Percentiles rank a stretch among this genome's conserved stretches.
phyloP scores from a whole-genome alignment of 1,284 basidiomycete species.

The Chalciporus piperatoides region DNA sequence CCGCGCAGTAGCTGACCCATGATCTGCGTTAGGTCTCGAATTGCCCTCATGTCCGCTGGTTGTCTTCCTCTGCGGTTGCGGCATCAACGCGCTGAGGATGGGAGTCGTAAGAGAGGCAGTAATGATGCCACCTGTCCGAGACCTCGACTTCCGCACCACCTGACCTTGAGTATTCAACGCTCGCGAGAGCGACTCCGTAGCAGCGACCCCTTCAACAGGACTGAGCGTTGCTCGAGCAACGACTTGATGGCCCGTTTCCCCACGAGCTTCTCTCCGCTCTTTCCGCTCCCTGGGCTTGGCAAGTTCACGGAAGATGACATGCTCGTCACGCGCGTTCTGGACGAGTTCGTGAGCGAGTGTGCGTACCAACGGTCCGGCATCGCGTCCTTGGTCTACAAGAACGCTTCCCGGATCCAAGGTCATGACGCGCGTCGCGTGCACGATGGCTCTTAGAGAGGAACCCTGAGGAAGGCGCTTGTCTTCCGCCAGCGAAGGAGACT shows the following conservation, averaged over 20 bases:
- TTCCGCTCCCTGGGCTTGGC: slow-evolving; percentile 42
- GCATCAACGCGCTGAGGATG: slow-evolving; percentile 55
- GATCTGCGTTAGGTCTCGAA: slow-evolving; percentile 17
- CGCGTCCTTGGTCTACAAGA: slow-evolving; percentile 61
- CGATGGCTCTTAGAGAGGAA: slow-evolving; percentile 66
- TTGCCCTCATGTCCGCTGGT: slow-evolving; percentile 29
- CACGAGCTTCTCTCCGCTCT: slow-evolving; percentile 32
- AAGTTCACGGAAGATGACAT: slow-evolving; percentile 51
- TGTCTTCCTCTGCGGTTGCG: slow-evolving; percentile 47
- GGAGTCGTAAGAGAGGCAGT: slow-evolving; percentile 47
- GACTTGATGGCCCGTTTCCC: slow-evolving; percentile 29
- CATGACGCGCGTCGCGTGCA: slow-evolving; percentile 86
- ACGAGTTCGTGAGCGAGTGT: slow-evolving; percentile 71
- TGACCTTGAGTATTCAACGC: slow-evolving; percentile 38
- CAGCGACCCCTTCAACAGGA: slow-evolving; percentile 39
- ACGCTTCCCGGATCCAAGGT: slow-evolving; percentile 76
- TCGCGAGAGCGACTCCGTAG: slow-evolving; percentile 43
- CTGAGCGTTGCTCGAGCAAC: slow-evolving; percentile 41
- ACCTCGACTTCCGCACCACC: slow-evolving; percentile 36
- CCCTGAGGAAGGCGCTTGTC: slow-evolving; percentile 47
- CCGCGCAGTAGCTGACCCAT: slow-evolving; percentile 5
- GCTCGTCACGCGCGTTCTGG: slow-evolving; percentile 66
- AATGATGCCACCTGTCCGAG: slow-evolving; percentile 32
- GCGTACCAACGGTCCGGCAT: slow-evolving; percentile 59
- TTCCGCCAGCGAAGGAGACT: slow-evolving; percentile 27